Base-by-base conservation (phyloP, 2,329 filamentous ascomycete genomes). In the Septoria petroselini region DNA sequence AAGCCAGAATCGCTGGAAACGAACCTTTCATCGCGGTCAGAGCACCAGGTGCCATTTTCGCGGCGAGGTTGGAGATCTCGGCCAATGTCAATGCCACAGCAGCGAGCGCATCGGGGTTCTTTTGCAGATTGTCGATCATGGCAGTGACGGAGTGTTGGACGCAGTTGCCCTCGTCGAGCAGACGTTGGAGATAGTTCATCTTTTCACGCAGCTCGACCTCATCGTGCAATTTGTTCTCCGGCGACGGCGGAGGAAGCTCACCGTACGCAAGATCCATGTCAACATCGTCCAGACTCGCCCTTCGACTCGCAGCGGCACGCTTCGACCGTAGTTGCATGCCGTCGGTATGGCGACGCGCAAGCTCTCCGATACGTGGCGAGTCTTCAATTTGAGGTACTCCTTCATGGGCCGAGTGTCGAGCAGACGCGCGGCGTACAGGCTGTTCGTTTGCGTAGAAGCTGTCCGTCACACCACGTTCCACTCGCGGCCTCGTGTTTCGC, bases 191-290 rank as follows among this genome's bases (percentile, higher is more conserved):
- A 59, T 82, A 84, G 52, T 75, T 78, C 52, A 95, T 83, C 39
- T 95, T 81, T 41, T 21, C 41, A n/a, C 19, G 14, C 11, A 23
- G 37, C 27, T 15, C 38, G 52, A 9, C 52, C 40, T 35, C 34
- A 40, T 35, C 34, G 46, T 75, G 62, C 31, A 71, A 65, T 42
- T 62, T 73, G 60, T 68, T 70, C 46, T 64, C 72, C 66, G 70
- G 73, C 9, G 88, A 70, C 61, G 90, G 81, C 49, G 87, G 82
- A 1, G 86, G 87, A 0, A 93, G 76, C 44, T 88, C 84, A 52
- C 91, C 91, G 63, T 96, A 97, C 6, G 91, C 91, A 6, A 97
- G 76, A 65, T 95, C 79, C 87, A 95, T 90, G 64, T 96, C 91
- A 60, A 95, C 83, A 48, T 83, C 75, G 17, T 70, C 62, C 21